Conservation (phyloP, 352 stramenopile species). For the Phytophthora macrochlamydospora region DNA sequence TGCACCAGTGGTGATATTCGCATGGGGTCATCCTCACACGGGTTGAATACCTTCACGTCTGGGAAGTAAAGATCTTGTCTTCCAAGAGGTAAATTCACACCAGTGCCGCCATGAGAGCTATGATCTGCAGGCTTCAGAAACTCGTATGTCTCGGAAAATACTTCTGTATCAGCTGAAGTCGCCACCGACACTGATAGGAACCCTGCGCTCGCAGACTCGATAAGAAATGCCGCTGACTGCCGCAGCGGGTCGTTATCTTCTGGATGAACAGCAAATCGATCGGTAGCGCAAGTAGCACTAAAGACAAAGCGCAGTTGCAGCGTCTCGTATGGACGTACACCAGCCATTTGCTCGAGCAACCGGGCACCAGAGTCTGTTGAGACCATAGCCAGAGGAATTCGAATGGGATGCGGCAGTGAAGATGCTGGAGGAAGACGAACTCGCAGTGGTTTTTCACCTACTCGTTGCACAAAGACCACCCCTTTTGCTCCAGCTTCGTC, state of each 20-base stretch:
- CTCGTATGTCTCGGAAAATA: conserved; percentile 47
- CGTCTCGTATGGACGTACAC: conserved; percentile 30
- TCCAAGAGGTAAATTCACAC: conserved; percentile 44
- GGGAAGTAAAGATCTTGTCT: conserved; percentile 45
- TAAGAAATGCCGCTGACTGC: conserved; percentile 43
- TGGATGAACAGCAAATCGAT: conserved; percentile 55
- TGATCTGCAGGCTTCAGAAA: conserved; percentile 39
- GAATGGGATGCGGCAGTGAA: conserved; percentile 49
- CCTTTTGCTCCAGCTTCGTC: conserved; percentile 64
- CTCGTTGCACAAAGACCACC: conserved; percentile 65
- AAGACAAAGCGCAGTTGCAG: conserved; percentile 66
- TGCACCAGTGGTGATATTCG: conserved; percentile 20
- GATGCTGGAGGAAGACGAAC: conserved; percentile 41
- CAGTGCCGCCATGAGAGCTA: conserved; percentile 14
- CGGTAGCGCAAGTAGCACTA: conserved; percentile 42
- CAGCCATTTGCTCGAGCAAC: conserved; percentile 45
- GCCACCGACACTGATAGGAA: conserved; percentile 64
- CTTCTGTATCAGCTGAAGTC: conserved; percentile 35
- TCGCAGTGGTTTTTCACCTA: conserved; percentile 60
- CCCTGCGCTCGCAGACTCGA: conserved; percentile 47
- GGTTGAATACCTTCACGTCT: conserved; percentile 30
- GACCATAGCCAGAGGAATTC: conserved; percentile 70
- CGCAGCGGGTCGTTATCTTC: conserved; percentile 39
- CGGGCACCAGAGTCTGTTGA: conserved; percentile 60
- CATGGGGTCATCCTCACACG: conserved; percentile 40